Percentiles rank a stretch among this genome's conserved stretches.
Evolutionary conservation across 441 rosid genomes (phyloP).

Genomic region (Mallotus repandus): DNA sequence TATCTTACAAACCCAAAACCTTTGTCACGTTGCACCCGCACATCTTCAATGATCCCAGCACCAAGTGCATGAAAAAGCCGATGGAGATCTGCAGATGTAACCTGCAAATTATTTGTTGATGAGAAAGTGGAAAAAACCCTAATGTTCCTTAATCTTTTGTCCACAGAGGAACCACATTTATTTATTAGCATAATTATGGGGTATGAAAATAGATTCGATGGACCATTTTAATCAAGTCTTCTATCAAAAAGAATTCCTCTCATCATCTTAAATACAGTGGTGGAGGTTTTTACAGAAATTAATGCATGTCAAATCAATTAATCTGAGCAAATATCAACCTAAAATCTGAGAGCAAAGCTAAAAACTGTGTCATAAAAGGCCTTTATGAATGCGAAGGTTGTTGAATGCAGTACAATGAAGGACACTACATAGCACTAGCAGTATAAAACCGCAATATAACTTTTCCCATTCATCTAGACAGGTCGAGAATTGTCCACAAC

Average conservation of each 20-base stretch:
- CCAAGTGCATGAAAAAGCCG: conserved; percentile 59
- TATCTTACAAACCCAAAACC: conserved; percentile 88
- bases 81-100: conserved; percentile 68
- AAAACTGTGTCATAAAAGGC: not conserved
- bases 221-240: not conserved
- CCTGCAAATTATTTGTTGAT: conserved; percentile 42
- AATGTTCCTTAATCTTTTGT: not conserved
- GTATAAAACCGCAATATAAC: not conserved
- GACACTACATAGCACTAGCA: too few species aligned
- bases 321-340: not conserved
- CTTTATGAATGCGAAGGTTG: not conserved
- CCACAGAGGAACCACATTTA: not conserved
- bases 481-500: not conserved
- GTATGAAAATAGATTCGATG: too few species aligned
- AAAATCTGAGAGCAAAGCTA: not conserved
- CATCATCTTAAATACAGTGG: too few species aligned
- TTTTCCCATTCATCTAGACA: not conserved
- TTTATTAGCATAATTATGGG: not conserved
- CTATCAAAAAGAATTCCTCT: too few species aligned
- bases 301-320: not conserved
- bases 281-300: too few species aligned
- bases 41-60: conserved; percentile 76
- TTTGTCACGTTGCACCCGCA: conserved; percentile 78
- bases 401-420: not conserved
- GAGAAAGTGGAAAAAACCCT: not conserved